Conservation (phyloP, 345 rosid species). For the Geranium rotundifolium region DNA sequence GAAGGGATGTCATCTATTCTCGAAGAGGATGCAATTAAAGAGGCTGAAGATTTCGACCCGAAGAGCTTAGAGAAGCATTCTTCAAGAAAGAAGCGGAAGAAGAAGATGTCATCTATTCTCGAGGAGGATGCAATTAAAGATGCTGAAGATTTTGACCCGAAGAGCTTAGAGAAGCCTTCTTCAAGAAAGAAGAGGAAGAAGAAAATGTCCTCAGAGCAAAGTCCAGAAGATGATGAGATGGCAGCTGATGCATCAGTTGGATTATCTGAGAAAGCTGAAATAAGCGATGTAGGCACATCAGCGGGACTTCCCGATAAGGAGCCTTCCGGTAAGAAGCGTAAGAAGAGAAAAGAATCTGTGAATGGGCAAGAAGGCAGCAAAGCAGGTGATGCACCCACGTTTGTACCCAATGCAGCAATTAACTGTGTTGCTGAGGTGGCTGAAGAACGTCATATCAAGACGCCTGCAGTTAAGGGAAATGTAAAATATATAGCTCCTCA, state of each 20-base stretch:
- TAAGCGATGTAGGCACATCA: slow-evolving; percentile 1
- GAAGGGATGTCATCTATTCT: slow-evolving; percentile 35
- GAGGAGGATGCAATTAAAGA: slow-evolving; percentile 22
- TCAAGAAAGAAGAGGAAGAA: slow-evolving; percentile 9
- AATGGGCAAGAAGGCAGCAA: slow-evolving; percentile 19
- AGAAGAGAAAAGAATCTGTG: slow-evolving; percentile 28
- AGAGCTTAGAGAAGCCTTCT: background rate
- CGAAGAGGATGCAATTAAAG: slow-evolving; percentile 23
- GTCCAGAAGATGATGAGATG: slow-evolving; percentile 1
- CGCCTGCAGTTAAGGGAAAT: slow-evolving; percentile 15
- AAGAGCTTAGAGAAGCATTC: background rate
- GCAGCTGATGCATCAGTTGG: slow-evolving; percentile 6
- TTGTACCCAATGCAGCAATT: slow-evolving; percentile 18
- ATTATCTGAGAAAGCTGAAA: slow-evolving; percentile 6
- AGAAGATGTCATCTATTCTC: slow-evolving; percentile 25
- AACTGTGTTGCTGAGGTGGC: slow-evolving; percentile 13
- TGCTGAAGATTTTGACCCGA: slow-evolving; percentile 9
- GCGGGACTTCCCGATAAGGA: slow-evolving; percentile 5
- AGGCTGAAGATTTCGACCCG: slow-evolving; percentile 9
- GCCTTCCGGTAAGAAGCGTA: slow-evolving; percentile 24
- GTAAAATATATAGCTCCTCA: slow-evolving; percentile 66
- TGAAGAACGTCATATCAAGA: slow-evolving; percentile 15
- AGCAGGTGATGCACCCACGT: slow-evolving; percentile 9
- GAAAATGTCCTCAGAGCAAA: slow-evolving; percentile 1
- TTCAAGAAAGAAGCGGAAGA: slow-evolving; percentile 6